phyloP scores from a whole-genome alignment of 176 grass and related monocot genomes.

The Oryza glaberrima region DNA sequence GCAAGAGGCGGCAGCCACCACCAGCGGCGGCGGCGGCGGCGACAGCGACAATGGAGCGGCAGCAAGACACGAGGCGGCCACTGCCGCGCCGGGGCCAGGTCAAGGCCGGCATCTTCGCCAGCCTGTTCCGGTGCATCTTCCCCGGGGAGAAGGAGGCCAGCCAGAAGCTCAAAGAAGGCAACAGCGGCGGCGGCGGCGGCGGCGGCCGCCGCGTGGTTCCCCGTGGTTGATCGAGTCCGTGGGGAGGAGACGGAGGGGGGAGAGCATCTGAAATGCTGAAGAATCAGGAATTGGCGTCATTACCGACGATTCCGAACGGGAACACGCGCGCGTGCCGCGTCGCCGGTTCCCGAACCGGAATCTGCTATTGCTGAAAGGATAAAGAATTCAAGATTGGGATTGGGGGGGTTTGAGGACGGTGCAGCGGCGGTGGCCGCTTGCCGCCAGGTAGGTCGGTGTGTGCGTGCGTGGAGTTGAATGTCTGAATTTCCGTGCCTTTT shows the following conservation, averaged over 20 bases:
- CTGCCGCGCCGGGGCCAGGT: conserved; percentile 64
- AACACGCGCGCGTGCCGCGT: background rate
- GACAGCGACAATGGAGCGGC: conserved; percentile 33
- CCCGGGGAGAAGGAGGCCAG: conserved; percentile 22
- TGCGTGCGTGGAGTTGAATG: background rate
- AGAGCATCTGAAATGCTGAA: background rate
- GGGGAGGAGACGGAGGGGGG: background rate
- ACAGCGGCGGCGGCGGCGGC: background rate
- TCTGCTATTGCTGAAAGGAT: background rate
- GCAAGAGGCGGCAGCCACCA: conserved; percentile 14
- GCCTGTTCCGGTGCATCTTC: conserved; percentile 37
- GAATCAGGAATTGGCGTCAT: conserved; percentile 8
- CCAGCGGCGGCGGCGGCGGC: background rate
- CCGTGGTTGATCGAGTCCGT: conserved; percentile 22
- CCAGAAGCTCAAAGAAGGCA: conserved; percentile 25
- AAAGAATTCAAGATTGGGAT: background rate
- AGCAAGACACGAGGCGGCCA: conserved; percentile 32
- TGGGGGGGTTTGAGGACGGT: background rate
- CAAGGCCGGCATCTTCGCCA: conserved; percentile 54
- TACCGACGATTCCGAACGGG: background rate
- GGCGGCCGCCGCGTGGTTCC: conserved; percentile 35
- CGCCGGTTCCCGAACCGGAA: conserved; percentile 1
- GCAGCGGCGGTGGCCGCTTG: background rate
- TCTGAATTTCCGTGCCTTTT: conserved; percentile 4
- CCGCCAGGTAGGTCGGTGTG: background rate